These are phyloP conservation scores for Tremella fuciformis DNA, from an alignment of 768 basidiomycete genomes.

Conservation along the genomic window DNA sequence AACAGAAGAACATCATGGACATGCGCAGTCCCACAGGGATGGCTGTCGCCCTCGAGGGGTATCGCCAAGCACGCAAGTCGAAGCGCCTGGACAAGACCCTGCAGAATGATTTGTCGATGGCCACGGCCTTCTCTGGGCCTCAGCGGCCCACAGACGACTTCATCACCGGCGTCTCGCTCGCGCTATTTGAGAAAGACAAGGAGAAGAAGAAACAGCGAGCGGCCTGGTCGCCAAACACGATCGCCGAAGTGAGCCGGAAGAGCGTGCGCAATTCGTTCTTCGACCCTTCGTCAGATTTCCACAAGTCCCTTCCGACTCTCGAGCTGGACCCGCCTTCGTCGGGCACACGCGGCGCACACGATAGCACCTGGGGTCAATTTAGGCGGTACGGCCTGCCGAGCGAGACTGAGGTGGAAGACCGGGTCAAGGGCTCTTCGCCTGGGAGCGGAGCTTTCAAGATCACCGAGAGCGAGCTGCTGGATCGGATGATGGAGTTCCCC, in stretches of 20 bases:
- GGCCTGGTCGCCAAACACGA: constrained; percentile 68
- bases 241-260: constrained; percentile 57
- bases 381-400: constrained; percentile 62
- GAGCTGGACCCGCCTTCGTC: constrained; percentile 35
- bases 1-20: constrained; percentile 64
- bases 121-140: constrained; percentile 16
- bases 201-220: constrained; percentile 46
- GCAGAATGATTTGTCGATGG: constrained; percentile 60
- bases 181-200: constrained; percentile 59
- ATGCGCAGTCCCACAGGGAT: constrained; percentile 85
- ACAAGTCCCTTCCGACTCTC: constrained; percentile 30
- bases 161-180: constrained; percentile 69
- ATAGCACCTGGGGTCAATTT: constrained; percentile 54
- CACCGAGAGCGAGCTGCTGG: constrained; percentile 64
- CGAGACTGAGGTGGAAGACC: constrained; percentile 66
- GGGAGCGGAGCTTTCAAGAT: constrained; percentile 64
- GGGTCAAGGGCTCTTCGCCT: constrained; percentile 66
- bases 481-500: constrained; percentile 59
- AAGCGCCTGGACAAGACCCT: constrained; percentile 64
- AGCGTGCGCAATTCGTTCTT: constrained; percentile 69
- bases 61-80: constrained; percentile 66
- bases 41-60: constrained; percentile 78
- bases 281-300: constrained; percentile 57
- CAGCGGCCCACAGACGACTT: constrained; percentile 62
- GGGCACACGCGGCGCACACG: constrained; percentile 31